Base-by-base conservation (phyloP, 352 stramenopile species). In the Globisporangium nagaii region DNA sequence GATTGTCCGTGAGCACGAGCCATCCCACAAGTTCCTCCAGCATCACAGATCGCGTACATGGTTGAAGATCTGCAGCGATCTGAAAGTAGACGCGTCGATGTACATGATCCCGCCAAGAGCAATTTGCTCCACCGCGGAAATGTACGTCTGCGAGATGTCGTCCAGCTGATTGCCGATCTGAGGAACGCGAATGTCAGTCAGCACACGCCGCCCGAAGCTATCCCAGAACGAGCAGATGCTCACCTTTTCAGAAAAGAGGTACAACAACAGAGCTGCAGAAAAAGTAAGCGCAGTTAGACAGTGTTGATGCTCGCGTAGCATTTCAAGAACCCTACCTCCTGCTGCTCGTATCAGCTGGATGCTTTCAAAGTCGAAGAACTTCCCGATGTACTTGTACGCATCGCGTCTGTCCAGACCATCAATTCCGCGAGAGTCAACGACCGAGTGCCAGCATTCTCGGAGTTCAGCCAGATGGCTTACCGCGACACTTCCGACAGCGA, bases 101-200 rank as follows among this genome's bases (percentile, higher is more conserved):
- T 79, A 79, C 83, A 93, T 93, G 41, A 93, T 79, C 1, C 79
- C 84, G 24, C 89, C 72, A 3, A 95, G 66, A 5, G 75, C 60
- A 27, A 90, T 71, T 63, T 76, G 72, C 47, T 91, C 71, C 27
- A 93, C 76, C 4, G 58, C 64, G 36, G 72, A 72, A 13, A 95
- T 66, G 37, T 71, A 87, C 9, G 87, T 59, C 6, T 65, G 63
- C 25, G 76, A 61, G 2, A 64, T 61, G 20, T 75, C 65, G 22
- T 95, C 84, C 19, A 95, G 61, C 47, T 93, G 84, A 47, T 92
- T 90, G 22, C 82, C 81, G 49, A 93, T 88, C 85, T 95, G 37
- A 35, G 37, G 19, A 34, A n/a, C 4, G 50, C 20, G 15, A n/a
- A 37, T 30, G 15, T 13, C 35, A 46, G 10, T n/a, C n/a, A 50